These are phyloP conservation scores for Phytophthora megakarya DNA, from an alignment of 352 stramenopile genomes.

Conservation along the genomic window DNA sequence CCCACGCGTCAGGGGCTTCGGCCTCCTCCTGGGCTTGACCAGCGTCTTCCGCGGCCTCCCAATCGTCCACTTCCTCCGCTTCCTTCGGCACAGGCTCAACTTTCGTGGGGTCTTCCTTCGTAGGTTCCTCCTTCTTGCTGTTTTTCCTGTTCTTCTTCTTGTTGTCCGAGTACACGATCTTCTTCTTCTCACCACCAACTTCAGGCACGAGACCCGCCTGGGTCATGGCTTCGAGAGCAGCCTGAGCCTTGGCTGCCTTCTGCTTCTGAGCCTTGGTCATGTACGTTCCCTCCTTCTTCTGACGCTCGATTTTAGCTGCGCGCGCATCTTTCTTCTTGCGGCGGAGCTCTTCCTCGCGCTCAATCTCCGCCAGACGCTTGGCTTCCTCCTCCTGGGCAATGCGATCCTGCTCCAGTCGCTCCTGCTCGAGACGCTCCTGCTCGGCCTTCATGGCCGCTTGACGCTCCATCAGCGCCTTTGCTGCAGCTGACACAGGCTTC, in stretches of 20 bases:
- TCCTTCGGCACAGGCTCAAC: constrained; percentile 46
- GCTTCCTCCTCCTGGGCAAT: constrained; percentile 74
- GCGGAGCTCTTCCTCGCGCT: constrained; percentile 59
- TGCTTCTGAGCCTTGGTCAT: constrained; percentile 99
- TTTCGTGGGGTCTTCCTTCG: constrained; percentile 42
- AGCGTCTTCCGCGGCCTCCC: constrained; percentile 56
- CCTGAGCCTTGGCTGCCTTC: constrained; percentile 89
- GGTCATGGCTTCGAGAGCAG: constrained; percentile 92
- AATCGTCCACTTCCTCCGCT: constrained; percentile 72
- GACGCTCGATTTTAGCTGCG: constrained; percentile 88
- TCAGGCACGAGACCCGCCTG: constrained; percentile 87
- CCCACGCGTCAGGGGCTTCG: constrained; percentile 79
- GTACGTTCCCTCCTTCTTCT: constrained; percentile 98
- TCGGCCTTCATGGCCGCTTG: constrained; percentile 74
- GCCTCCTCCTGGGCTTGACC: constrained; percentile 48
- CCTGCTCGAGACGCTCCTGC: constrained; percentile 71
- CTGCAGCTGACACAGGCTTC: constrained; percentile 77
- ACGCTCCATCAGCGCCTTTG: constrained; percentile 74
- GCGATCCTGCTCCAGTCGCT: constrained; percentile 63
- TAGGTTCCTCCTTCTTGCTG: constrained; percentile 36
- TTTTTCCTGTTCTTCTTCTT: constrained; percentile 85
- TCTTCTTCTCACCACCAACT: constrained; percentile 84
- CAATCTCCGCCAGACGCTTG: constrained; percentile 49
- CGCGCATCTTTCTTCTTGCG: constrained; percentile 88
- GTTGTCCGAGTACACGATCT: constrained; percentile 90